Base-by-base conservation (phyloP, 495 filamentous ascomycete species). In the Podospora conica region DNA sequence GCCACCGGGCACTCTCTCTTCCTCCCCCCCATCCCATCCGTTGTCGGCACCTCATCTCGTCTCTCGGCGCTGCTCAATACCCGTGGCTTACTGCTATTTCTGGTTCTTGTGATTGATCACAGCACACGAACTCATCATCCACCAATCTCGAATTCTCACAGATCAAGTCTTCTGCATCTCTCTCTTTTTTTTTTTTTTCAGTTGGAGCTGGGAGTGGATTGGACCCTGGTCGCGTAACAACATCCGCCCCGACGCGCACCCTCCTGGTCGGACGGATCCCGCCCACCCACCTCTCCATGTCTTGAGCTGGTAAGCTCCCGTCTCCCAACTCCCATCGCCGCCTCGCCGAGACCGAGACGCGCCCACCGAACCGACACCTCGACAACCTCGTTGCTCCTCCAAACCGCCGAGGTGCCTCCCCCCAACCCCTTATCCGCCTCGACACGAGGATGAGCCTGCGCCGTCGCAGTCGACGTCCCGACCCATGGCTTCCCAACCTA, bases 401-500 rank as follows among this genome's bases (percentile, higher is more conserved):
- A 15, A 48, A 48, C 40, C 40, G 40, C 40, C 40, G 40, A n/a
- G 40, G 40, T 48, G 40, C 40, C 40, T 48, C 40, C 18, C 40
- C 6, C n/a, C 40, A 1, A 48, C 6, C 40, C 40, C 6, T 48
- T 8, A 18, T 7, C 40, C 40, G 18, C 40, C 40, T 48, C 40
- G 2, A n/a, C 40, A 15, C 9, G 29, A 63, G 24, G 40, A 63
- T 63, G 61, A 63, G 61, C 48, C 55, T 53, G 61, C 48, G 61
- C 29, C 22, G 24, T 33, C 23, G 24, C 12, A 63, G 61, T 18
- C 48, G 18, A 27, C 48, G 28, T 61, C 18, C 48, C n/a, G 53
- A 63, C 21, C 53, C 66, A 68, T 68, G 66, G 62, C 62, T 53
- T 62, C 64, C 64, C 63, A 64, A 59, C 59, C 62, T 57, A 63